A percentile compares a stretch with the other conserved stretches of the same genome.
phyloP scores from a whole-genome alignment of 2,329 filamentous ascomycete genomes.

The Botryotinia calthae region DNA sequence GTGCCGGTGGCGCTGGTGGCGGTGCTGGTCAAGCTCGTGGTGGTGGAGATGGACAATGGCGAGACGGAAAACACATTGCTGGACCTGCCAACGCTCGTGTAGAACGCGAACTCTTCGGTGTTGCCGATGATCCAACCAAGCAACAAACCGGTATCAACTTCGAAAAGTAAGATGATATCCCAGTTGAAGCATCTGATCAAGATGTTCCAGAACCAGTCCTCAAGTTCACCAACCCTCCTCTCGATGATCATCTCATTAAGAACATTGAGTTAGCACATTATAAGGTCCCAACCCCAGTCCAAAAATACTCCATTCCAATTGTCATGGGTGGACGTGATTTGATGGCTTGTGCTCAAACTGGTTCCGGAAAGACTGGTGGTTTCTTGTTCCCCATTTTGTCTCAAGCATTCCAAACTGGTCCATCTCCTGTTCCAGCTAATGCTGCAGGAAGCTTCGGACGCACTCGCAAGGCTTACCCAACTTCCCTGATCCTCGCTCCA shows the following conservation, averaged over 20 bases:
- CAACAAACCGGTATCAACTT: conserved; percentile 99
- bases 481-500: conserved; percentile 90
- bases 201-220: conserved; percentile 90
- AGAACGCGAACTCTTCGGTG: conserved; percentile 94
- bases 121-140: conserved; percentile 87
- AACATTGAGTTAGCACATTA: conserved; percentile 96
- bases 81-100: conserved; percentile 84
- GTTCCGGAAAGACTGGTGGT: conserved; percentile 99
- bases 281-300: conserved; percentile 92
- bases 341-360: conserved; percentile 99
- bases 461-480: conserved; percentile 97
- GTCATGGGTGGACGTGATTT: conserved; percentile 97
- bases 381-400: conserved; percentile 99
- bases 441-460: conserved; percentile 76
- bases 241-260: conserved; percentile 87
- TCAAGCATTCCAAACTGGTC: conserved; percentile 91
- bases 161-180: conserved; percentile 99
- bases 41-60: conserved; percentile 94
- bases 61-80: conserved; percentile 92
- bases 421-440: conserved; percentile 63
- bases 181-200: conserved; percentile 92
- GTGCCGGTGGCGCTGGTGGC: conserved; percentile 33
- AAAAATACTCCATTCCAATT: conserved; percentile 99
- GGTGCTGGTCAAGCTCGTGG: conserved; percentile 58
- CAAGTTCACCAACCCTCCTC: conserved; percentile 87